Evolutionary conservation across 176 grass and related monocot species (phyloP).

Genomic region (Oryza glumipatula): DNA sequence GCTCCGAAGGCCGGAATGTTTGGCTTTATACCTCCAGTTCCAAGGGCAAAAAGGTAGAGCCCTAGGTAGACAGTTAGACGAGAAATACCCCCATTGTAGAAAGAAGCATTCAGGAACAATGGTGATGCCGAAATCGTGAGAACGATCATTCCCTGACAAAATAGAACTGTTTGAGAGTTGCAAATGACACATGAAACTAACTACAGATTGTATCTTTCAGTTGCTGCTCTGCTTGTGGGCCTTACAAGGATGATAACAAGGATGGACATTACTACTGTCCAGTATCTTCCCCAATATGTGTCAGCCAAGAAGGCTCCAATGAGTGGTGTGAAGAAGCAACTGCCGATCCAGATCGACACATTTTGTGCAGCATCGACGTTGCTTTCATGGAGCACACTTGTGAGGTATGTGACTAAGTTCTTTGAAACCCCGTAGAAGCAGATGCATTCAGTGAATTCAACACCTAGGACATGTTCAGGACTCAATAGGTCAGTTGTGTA

Average conservation of each 20-base stretch:
- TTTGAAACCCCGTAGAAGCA: slow-evolving; percentile 30
- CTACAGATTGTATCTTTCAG: too few relatives aligned
- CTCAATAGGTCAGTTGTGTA: too few relatives aligned
- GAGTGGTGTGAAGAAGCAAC: slow-evolving; percentile 28
- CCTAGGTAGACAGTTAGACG: slow-evolving; percentile 32
- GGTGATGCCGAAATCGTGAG: slow-evolving; percentile 41
- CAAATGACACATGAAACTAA: neutral
- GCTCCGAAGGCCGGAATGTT: slow-evolving; percentile 43
- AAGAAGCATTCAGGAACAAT: neutral
- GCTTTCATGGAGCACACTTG: slow-evolving; percentile 24
- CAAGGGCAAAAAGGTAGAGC: slow-evolving; percentile 43
- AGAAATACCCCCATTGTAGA: neutral
- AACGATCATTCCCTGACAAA: slow-evolving; percentile 38
- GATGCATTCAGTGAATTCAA: slow-evolving; percentile 29
- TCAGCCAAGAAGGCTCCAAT: slow-evolving; percentile 37
- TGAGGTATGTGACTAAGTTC: slow-evolving; percentile 38
- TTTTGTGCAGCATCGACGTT: slow-evolving; percentile 25
- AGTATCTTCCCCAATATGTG: slow-evolving; percentile 36
- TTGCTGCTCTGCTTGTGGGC: neutral
- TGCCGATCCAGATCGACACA: slow-evolving; percentile 35
- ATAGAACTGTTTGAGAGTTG: slow-evolving; percentile 11
- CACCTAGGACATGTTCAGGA: neutral
- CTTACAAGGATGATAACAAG: slow-evolving; percentile 6
- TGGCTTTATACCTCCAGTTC: slow-evolving; percentile 48
- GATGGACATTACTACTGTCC: slow-evolving; percentile 1